Percentiles rank a stretch among this genome's conserved stretches.
phyloP scores from a whole-genome alignment of 1,284 basidiomycete genomes.

The Marasmius fiardii region DNA sequence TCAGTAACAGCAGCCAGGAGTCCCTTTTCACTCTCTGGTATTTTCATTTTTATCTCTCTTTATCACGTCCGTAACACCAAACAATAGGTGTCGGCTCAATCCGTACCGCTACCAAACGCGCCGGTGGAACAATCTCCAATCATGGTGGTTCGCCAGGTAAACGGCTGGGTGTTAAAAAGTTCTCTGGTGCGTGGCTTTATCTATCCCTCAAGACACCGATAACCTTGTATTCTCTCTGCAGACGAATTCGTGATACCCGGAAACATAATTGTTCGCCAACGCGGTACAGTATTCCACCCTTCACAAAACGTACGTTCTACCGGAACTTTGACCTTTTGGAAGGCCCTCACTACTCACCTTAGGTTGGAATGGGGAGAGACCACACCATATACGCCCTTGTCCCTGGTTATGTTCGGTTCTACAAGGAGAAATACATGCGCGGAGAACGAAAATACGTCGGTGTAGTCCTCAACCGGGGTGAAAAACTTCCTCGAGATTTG shows the following conservation, averaged over 20 bases:
- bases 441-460: conserved; percentile 80
- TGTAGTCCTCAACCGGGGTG: conserved; percentile 73
- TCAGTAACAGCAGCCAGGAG: not conserved
- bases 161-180: conserved; percentile 91
- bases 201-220: not conserved
- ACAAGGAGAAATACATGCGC: conserved; percentile 70
- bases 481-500: conserved; percentile 83
- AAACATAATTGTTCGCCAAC: conserved; percentile 91
- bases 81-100: conserved; percentile 53
- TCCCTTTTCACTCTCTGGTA: conserved; percentile 41
- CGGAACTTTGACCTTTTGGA: conserved; percentile 4
- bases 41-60: conserved; percentile 14
- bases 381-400: conserved; percentile 88
- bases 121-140: conserved; percentile 89
- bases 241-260: conserved; percentile 90
- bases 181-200: conserved; percentile 63
- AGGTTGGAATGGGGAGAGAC: conserved; percentile 90
- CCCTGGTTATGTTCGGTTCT: conserved; percentile 91
- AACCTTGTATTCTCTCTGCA: conserved; percentile 14
- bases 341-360: conserved; percentile 3
- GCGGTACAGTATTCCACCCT: conserved; percentile 87
- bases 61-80: conserved; percentile 13
- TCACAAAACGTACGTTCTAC: conserved; percentile 77
- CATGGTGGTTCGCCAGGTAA: conserved; percentile 89
- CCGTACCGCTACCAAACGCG: conserved; percentile 91